Base-by-base conservation (phyloP, 2,329 filamentous ascomycete species). In the Xylariaceae sp. region DNA sequence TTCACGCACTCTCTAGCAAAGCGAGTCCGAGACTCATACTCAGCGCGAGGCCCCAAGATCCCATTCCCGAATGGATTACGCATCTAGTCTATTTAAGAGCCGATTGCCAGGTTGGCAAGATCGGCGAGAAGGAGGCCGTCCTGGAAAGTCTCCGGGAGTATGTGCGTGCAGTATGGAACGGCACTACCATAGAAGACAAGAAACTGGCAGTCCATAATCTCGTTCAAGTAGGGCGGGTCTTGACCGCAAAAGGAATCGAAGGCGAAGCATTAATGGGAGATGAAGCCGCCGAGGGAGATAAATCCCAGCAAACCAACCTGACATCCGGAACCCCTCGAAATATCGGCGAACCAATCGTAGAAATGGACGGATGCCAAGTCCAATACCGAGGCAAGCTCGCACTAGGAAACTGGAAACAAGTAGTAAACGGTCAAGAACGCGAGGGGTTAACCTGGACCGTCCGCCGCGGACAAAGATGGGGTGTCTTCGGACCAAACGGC, bases 401-500 rank as follows among this genome's bases (percentile, higher is more conserved):
- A 0, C 78, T 99, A 0, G 91, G 92, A 3, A 86, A 88, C 67
- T 96, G 91, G 91, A 74, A 76, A 11, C 81, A 89, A 69, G 65
- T 77, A 1, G 68, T 79, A 9, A 63, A 80, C 3, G 80, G 80
- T 0, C 63, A 74, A 46, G 61, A 72, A 19, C 73, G 75, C 55
- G 70, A 80, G 1, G 92, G 92, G 0, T 75, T 97, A 4, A 80
- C 86, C 67, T 96, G 94, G 90, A 88, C 80, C 0, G 85, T 97
- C 29, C 82, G 84, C 40, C 82, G 87, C 50, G 91, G 92, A 29
- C 85, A 96, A 68, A 84, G 91, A 59, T 96, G 91, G 88, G 92
- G 89, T 2, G 81, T 97, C 19, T 94, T 99, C 66, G 94, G 94
- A 0, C 87, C 91, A 34, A 97, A 99, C 64, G 94, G 88, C 9